A percentile compares a stretch with the other conserved stretches of the same genome.
Evolutionary conservation across 1,284 basidiomycete genomes (phyloP).

Genomic region (Trametes pubescens): DNA sequence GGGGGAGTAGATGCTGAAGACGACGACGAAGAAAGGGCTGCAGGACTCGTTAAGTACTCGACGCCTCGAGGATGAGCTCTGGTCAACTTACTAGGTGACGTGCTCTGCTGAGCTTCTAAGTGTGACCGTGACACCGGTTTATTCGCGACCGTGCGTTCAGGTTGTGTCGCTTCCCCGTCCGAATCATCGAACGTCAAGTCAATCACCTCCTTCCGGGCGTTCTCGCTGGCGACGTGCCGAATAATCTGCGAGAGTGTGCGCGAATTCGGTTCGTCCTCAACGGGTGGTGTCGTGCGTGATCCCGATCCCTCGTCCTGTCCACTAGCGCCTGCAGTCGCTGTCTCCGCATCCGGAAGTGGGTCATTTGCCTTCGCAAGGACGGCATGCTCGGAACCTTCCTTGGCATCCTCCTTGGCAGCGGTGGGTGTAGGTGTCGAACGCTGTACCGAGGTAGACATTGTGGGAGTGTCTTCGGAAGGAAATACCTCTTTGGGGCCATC

Average conservation of each 20-base stretch:
- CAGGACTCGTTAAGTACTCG: not conserved
- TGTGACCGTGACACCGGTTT: not conserved
- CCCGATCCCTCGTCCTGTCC: not conserved
- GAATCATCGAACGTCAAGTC: slow-evolving; percentile 31
- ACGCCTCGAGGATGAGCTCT: not conserved
- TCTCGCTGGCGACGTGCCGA: slow-evolving; percentile 17
- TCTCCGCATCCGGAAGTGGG: not conserved
- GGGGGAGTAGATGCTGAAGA: not conserved
- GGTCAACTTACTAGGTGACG: not conserved
- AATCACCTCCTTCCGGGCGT: slow-evolving; percentile 23
- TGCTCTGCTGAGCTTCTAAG: not conserved
- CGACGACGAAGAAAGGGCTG: not conserved
- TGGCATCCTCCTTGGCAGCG: not conserved
- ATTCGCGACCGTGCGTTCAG: not conserved
- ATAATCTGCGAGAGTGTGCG: slow-evolving; percentile 29
- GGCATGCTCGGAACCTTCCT: not conserved
- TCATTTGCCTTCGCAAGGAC: not conserved
- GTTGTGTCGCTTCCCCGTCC: slow-evolving; percentile 3
- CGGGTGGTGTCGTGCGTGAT: slow-evolving; percentile 8
- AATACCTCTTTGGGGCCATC: not conserved
- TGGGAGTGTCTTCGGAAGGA: not conserved
- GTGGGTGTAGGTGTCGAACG: not conserved
- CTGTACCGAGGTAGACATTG: not conserved
- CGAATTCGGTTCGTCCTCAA: slow-evolving; percentile 2
- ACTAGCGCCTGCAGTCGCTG: not conserved